phyloP scores from a whole-genome alignment of 2,329 filamentous ascomycete species.

The Phialophora tarda region DNA sequence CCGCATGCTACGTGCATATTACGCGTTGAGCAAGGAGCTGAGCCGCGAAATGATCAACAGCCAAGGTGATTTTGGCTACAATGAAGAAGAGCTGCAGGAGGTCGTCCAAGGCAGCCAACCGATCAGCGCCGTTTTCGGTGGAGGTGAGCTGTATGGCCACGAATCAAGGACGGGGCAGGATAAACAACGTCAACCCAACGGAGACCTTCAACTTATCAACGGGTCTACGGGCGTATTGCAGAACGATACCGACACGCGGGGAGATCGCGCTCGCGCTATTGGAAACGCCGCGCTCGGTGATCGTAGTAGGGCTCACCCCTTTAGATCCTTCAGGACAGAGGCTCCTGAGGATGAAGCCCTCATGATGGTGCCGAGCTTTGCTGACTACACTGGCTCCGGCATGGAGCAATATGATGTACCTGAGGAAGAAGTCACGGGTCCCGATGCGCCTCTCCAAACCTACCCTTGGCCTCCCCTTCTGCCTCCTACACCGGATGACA shows the following conservation, averaged over 20 bases:
- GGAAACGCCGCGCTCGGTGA: slow-evolving; percentile 48
- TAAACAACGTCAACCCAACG: slow-evolving; percentile 67
- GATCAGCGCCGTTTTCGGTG: slow-evolving; percentile 77
- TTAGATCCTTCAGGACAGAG: slow-evolving; percentile 31
- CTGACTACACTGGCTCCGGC: slow-evolving; percentile 26
- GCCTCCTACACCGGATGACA: slow-evolving; percentile 43
- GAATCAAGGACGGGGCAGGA: slow-evolving; percentile 67
- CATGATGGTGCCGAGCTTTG: slow-evolving; percentile 24
- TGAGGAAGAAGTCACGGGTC: slow-evolving; percentile 30
- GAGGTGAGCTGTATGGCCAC: slow-evolving; percentile 68
- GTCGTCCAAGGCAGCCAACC: slow-evolving; percentile 76
- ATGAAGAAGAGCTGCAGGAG: slow-evolving; percentile 76
- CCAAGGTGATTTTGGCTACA: slow-evolving; percentile 76
- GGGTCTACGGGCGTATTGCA: slow-evolving; percentile 60
- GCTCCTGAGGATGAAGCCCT: slow-evolving; percentile 33
- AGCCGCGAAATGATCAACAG: slow-evolving; percentile 81
- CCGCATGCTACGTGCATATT: slow-evolving; percentile 90
- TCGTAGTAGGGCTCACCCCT: slow-evolving; percentile 28
- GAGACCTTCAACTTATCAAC: slow-evolving; percentile 67
- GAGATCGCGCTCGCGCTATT: slow-evolving; percentile 66
- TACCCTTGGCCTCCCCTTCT: slow-evolving; percentile 32
- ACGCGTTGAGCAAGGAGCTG: slow-evolving; percentile 86
- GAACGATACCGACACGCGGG: slow-evolving; percentile 65
- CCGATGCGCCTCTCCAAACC: slow-evolving; percentile 34
- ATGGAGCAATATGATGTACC: slow-evolving; percentile 29